Percentiles rank a stretch among this genome's conserved stretches.
These are phyloP conservation scores for Davidsoniella australis DNA, from an alignment of 2,329 filamentous ascomycete species.

Conservation along the genomic window DNA sequence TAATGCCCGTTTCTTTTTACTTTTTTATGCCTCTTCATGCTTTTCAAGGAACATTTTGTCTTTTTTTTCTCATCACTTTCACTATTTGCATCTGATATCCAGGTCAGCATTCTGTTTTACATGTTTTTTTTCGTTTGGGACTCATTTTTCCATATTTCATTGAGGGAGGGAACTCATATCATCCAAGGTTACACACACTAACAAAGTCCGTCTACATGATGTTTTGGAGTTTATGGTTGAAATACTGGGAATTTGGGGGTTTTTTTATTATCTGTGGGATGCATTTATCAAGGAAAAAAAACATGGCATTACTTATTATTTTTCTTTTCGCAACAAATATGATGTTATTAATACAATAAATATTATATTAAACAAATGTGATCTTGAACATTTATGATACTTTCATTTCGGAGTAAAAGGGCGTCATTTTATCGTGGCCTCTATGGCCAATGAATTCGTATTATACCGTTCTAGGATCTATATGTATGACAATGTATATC, in stretches of 20 bases:
- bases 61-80: neutral
- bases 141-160: neutral
- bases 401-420: no score
- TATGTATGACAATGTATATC: neutral
- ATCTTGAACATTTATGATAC: no score
- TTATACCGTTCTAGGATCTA: neutral
- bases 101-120: no score
- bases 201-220: no score
- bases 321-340: neutral
- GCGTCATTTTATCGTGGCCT: no score
- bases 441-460: no score
- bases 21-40: neutral
- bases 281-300: neutral
- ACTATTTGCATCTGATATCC: neutral
- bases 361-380: no score
- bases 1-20: neutral
- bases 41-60: neutral
- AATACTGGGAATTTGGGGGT: neutral
- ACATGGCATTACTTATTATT: neutral
- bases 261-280: neutral
- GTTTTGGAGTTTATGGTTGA: neutral
- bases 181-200: slow-evolving; percentile 4
- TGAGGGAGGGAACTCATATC: neutral
- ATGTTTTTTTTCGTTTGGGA: neutral
- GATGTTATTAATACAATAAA: no score